Evolutionary conservation across 2,329 filamentous ascomycete species (phyloP).

Genomic region (Botrytis porri): DNA sequence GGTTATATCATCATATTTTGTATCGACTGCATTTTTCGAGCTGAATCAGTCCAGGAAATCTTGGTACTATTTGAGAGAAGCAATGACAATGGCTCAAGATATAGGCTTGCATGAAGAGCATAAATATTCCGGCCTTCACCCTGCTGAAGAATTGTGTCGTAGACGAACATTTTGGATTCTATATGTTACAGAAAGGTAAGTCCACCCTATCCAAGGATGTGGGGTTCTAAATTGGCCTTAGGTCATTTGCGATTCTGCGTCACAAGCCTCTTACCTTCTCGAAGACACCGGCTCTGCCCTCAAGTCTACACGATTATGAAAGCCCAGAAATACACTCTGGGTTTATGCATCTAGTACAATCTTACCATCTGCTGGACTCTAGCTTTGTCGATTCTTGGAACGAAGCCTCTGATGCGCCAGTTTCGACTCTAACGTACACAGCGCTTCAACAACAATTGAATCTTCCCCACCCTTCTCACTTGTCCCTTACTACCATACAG

Average conservation of each 20-base stretch:
- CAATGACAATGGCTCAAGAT: conserved; percentile 57
- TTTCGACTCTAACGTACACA: conserved; percentile 55
- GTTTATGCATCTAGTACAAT: conserved; percentile 57
- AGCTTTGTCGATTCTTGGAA: conserved; percentile 64
- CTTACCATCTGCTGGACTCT: conserved; percentile 62
- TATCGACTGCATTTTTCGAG: conserved; percentile 59
- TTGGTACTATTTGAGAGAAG: conserved; percentile 61
- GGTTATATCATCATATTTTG: conserved; percentile 61
- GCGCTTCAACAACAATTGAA: conserved; percentile 55
- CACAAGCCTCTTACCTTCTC: conserved; percentile 62
- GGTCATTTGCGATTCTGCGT: conserved; percentile 61
- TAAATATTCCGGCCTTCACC: conserved; percentile 48
- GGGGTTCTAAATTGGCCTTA: conserved; percentile 34
- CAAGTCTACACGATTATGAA: conserved; percentile 52
- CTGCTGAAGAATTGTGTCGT: conserved; percentile 52
- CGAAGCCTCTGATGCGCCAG: conserved; percentile 48
- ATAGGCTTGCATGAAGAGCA: conserved; percentile 58
- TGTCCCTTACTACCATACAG: conserved; percentile 56
- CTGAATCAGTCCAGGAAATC: conserved; percentile 57
- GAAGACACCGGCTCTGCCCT: conserved; percentile 55
- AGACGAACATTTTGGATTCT: conserved; percentile 60
- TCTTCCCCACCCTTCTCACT: conserved; percentile 28
- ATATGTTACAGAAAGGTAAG: conserved; percentile 58
- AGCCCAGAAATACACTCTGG: conserved; percentile 52
- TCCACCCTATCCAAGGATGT: background rate